These are phyloP conservation scores for Pseudocercospora pini-densiflorae DNA, from an alignment of 2,329 filamentous ascomycete species.

Conservation along the genomic window DNA sequence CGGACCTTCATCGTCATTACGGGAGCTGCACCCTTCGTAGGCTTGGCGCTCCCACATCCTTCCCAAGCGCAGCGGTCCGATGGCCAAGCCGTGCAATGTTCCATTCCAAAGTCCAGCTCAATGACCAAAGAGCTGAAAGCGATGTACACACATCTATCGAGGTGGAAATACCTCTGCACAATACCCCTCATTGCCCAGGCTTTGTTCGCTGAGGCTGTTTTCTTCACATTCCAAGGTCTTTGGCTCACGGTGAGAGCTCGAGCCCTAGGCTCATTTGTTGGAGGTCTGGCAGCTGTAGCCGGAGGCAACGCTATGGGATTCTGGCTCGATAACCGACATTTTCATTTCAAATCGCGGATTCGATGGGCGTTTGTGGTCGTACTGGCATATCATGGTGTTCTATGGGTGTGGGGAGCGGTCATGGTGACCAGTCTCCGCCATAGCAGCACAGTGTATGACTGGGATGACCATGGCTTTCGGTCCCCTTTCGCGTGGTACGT, in stretches of 20 bases:
- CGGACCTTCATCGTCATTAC: slow-evolving; percentile 73
- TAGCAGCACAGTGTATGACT: slow-evolving; percentile 67
- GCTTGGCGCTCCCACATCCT: slow-evolving; percentile 64
- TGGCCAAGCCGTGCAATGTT: slow-evolving; percentile 63
- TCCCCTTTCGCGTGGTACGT: slow-evolving; percentile 69
- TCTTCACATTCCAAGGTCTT: slow-evolving; percentile 64
- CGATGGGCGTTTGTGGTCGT: slow-evolving; percentile 61
- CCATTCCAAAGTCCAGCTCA: slow-evolving; percentile 55
- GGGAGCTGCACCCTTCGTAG: slow-evolving; percentile 66
- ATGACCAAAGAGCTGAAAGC: slow-evolving; percentile 64
- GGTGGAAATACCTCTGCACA: slow-evolving; percentile 65
- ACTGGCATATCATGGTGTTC: slow-evolving; percentile 64
- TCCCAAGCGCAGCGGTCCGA: slow-evolving; percentile 67
- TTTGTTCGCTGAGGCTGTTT: slow-evolving; percentile 72
- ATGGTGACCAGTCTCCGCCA: slow-evolving; percentile 64
- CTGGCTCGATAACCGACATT: slow-evolving; percentile 63
- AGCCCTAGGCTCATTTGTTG: slow-evolving; percentile 72
- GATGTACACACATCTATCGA: slow-evolving; percentile 63
- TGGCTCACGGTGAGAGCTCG: slow-evolving; percentile 73
- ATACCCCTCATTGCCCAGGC: slow-evolving; percentile 71
- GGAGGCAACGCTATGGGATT: slow-evolving; percentile 68
- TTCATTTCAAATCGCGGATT: slow-evolving; percentile 59
- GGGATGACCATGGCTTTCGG: slow-evolving; percentile 66
- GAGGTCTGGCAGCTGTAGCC: slow-evolving; percentile 68
- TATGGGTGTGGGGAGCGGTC: slow-evolving; percentile 74